A percentile compares a stretch with the other conserved stretches of the same genome.
These are phyloP conservation scores for Aurantiochytrium sp. DNA, from an alignment of 108 stramenopile species.

Conservation along the genomic window DNA sequence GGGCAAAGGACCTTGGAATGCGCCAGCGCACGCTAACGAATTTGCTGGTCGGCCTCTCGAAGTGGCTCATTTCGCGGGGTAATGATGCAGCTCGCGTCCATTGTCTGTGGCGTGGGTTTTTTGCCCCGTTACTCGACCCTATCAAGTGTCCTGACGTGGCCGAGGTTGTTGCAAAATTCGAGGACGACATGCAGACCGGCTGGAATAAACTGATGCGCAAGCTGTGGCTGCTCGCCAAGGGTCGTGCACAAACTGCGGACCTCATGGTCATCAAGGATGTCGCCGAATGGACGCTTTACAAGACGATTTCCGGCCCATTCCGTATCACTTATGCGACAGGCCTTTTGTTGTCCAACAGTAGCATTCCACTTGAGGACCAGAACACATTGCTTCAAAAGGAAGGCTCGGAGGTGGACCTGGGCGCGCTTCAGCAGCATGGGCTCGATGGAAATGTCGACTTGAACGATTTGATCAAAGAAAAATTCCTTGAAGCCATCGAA, in stretches of 20 bases:
- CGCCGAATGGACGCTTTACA: neutral
- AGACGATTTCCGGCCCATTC: neutral
- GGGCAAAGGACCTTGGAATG: neutral
- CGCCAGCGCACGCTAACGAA: neutral
- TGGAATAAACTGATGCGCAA: neutral
- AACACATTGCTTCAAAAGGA: neutral
- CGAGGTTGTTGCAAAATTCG: neutral
- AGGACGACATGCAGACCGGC: neutral
- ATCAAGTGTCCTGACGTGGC: neutral
- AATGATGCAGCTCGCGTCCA: neutral
- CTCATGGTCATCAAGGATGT: neutral
- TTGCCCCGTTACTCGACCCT: neutral
- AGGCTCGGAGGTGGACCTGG: neutral
- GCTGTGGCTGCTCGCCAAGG: conserved; percentile 15
- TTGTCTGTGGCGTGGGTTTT: neutral
- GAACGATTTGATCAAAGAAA: neutral
- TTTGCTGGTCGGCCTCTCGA: neutral
- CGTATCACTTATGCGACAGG: neutral
- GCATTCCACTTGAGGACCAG: neutral
- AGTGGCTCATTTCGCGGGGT: neutral
- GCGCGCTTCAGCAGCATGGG: neutral
- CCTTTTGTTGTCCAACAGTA: neutral
- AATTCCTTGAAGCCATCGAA: neutral
- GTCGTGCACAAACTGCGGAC: neutral
- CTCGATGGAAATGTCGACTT: neutral